phyloP scores from a whole-genome alignment of 2,329 filamentous ascomycete genomes.

The Trichoderma pleuroti region DNA sequence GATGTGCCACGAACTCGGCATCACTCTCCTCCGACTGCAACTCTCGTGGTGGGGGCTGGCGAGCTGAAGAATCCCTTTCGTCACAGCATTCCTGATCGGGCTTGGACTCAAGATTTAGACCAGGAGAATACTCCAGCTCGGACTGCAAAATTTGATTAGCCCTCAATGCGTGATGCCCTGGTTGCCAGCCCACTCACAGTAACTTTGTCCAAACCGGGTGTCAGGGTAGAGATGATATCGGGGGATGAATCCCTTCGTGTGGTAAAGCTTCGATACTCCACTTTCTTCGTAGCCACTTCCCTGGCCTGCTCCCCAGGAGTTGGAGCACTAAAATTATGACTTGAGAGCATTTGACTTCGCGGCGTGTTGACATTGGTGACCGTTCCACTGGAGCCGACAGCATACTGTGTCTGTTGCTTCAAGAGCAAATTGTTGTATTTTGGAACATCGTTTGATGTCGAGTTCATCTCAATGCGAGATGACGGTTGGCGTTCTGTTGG shows the following conservation, averaged over 20 bases:
- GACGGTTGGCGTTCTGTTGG: slow-evolving; percentile 38
- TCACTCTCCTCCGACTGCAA: slow-evolving; percentile 19
- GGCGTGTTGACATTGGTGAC: slow-evolving; percentile 38
- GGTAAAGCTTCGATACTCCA: neutral
- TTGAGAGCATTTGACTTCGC: slow-evolving; percentile 27
- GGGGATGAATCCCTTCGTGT: slow-evolving; percentile 21
- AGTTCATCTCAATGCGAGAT: slow-evolving; percentile 32
- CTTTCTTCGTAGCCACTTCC: slow-evolving; percentile 1
- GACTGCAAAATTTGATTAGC: neutral
- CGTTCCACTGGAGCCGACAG: slow-evolving; percentile 31
- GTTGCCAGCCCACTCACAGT: neutral
- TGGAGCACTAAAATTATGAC: slow-evolving; percentile 26
- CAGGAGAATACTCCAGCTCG: neutral
- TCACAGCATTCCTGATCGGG: slow-evolving; percentile 5
- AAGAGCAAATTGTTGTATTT: slow-evolving; percentile 4
- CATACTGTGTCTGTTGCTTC: slow-evolving; percentile 2
- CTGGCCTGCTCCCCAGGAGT: slow-evolving; percentile 15
- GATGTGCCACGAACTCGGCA: slow-evolving; percentile 8
- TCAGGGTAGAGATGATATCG: slow-evolving; percentile 19
- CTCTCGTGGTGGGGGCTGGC: slow-evolving; percentile 3
- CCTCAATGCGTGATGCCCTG: neutral
- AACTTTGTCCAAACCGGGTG: neutral
- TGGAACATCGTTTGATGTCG: slow-evolving; percentile 22
- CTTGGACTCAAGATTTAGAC: neutral
- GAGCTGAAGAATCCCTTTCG: neutral